A percentile compares a stretch with the other conserved stretches of the same genome.
Conservation (phyloP, 306 rosid species). For the Potentilla sterilis region DNA sequence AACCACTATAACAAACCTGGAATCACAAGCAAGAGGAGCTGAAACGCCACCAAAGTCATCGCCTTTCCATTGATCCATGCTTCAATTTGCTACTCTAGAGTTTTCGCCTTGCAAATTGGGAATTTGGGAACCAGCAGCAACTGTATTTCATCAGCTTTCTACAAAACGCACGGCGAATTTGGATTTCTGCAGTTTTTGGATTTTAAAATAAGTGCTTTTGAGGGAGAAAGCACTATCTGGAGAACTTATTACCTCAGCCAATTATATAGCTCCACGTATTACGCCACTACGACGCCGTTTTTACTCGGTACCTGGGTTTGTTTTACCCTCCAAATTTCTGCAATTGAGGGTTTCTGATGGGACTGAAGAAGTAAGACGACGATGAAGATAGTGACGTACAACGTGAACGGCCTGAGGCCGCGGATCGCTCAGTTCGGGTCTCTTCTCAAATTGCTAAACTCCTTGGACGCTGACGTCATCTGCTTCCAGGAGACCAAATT, state of each 20-base stretch:
- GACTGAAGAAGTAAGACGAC: background rate
- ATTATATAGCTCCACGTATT: background rate
- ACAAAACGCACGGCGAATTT: background rate
- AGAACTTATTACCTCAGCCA: background rate
- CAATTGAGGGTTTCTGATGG: background rate
- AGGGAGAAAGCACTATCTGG: too few species aligned
- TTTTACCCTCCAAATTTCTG: conserved; percentile 3
- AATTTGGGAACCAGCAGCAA: background rate
- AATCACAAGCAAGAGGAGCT: conserved; percentile 33
- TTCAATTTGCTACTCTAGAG: conserved; percentile 6
- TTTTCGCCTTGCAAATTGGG: background rate
- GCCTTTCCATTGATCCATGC: conserved; percentile 53
- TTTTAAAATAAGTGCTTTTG: background rate
- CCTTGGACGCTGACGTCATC: conserved; percentile 79
- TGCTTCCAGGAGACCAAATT: conserved; percentile 93
- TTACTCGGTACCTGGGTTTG: background rate
- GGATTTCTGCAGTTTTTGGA: background rate
- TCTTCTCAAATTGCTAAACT: conserved; percentile 71
- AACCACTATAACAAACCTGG: conserved; percentile 33
- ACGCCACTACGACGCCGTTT: background rate
- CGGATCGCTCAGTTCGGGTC: conserved; percentile 88
- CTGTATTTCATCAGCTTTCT: background rate
- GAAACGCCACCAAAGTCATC: conserved; percentile 39
- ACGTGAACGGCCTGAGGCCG: conserved; percentile 81
- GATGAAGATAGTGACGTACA: conserved; percentile 91